Evolutionary conservation across 2,329 filamentous ascomycete species (phyloP), one percentile per base, ranked within the genome.

Genomic region (Aspergillus sp.): DNA sequence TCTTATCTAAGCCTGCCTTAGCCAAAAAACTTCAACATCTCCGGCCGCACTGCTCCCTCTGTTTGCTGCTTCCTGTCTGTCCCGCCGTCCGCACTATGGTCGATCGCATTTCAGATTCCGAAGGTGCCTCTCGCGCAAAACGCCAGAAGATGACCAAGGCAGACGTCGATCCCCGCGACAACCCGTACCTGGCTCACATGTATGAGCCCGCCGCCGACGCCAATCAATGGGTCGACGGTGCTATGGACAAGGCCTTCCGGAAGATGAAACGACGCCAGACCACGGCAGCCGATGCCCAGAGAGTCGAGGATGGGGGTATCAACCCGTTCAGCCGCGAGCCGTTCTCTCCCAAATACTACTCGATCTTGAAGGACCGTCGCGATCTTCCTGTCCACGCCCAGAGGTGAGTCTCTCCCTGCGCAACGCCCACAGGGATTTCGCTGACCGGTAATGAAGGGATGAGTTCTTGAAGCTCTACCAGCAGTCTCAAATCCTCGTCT

Each of bases 391-490:
- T 98, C 26, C 80, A 93, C 62, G 80, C 86, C 55, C 91, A 98
- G 63, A 80, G 86, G 72, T 84, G 62, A 48, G 72, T 50, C n/a
- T 30, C 29, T 27, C 24, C 24, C 35, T 10, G 14, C 26, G 24
- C 11, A 27, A 20, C 30, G 12, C 16, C 8, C 15, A 12, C 28
- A 17, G 24, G 17, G 24, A 22, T 19, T 35, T 33, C 42, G 16
- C 30, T 37, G 17, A 40, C 37, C 20, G 17, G 33, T 16, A 27
- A 15, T 30, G 12, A 35, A 84, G 83, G 60, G 78, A 91, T 61
- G 91, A 98, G 58, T 98, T 98, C 57, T 73, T 98, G 39, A 69
- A 88, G 54, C 76, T 93, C 53, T 98, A 93, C 65, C 93, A 98
- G 52, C 78, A 82, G 51, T 85, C 80, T 15, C 91, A 98, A 64